Conservation (phyloP, 2,329 filamentous ascomycete species). For the Fusarium aywerte region DNA sequence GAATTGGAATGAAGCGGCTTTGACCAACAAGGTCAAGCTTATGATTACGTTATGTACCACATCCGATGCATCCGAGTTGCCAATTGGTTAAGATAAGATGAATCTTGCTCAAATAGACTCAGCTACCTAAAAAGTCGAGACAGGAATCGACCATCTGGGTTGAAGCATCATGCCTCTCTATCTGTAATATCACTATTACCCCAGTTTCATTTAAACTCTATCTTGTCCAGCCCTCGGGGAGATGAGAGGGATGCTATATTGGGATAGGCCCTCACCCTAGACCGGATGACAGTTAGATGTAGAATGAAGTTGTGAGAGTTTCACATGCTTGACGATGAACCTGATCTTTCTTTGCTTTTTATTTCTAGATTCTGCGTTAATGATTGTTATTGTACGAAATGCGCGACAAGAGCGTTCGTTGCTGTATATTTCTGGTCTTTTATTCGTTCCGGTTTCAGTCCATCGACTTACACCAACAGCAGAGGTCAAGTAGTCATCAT, state of each 20-base stretch:
- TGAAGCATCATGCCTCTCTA: not conserved
- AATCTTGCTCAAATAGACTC: constrained; percentile 45
- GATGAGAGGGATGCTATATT: not conserved
- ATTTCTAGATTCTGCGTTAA: not conserved
- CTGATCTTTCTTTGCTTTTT: not conserved
- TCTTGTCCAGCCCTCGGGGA: not conserved
- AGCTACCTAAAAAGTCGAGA: not conserved
- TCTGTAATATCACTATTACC: not conserved
- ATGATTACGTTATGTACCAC: constrained; percentile 42
- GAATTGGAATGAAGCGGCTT: constrained; percentile 10
- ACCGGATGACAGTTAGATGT: not conserved
- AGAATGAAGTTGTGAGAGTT: not conserved
- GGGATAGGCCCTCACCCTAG: not conserved
- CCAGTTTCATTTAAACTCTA: not conserved
- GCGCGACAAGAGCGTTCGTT: not conserved
- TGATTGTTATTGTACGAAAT: not conserved
- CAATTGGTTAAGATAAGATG: constrained; percentile 24
- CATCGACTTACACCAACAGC: no score
- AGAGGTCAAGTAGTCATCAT: no score
- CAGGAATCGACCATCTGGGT: not conserved
- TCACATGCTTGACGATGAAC: not conserved
- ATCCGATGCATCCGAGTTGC: constrained; percentile 17
- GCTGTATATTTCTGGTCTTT: not conserved
- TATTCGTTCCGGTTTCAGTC: not conserved
- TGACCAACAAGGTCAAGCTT: constrained; percentile 13